phyloP scores from a whole-genome alignment of 2,329 filamentous ascomycete genomes.

The Fusarium keratoplasticum region DNA sequence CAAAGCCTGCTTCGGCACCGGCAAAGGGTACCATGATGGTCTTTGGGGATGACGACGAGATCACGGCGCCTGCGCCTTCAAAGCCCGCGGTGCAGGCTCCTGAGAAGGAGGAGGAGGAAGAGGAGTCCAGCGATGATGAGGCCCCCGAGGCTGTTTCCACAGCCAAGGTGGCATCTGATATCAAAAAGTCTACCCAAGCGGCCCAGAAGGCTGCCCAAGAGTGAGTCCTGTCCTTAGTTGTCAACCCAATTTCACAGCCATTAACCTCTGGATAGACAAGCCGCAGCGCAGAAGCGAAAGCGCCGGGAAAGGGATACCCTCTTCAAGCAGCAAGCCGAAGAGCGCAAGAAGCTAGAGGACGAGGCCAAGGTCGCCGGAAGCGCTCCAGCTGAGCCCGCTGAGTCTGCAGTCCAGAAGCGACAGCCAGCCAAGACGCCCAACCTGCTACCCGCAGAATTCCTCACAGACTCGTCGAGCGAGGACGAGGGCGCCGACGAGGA shows the following conservation, averaged over 20 bases:
- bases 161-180: constrained; percentile 58
- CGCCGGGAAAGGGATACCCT: constrained; percentile 65
- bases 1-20: constrained; percentile 14
- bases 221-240: constrained; percentile 51
- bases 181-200: constrained; percentile 59
- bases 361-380: constrained; percentile 40
- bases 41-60: constrained; percentile 50
- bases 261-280: constrained; percentile 55
- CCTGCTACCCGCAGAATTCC: constrained; percentile 64
- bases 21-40: constrained; percentile 47
- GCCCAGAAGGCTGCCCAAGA: constrained; percentile 63
- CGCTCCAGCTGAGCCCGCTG: neutral
- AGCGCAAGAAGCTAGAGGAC: constrained; percentile 55
- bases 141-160: constrained; percentile 71
- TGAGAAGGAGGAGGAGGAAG: constrained; percentile 51
- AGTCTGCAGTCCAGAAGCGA: constrained; percentile 28
- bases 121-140: constrained; percentile 61
- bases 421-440: constrained; percentile 55
- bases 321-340: constrained; percentile 66
- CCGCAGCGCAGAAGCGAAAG: constrained; percentile 64
- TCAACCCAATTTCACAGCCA: neutral
- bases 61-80: constrained; percentile 6
- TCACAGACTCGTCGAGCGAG: constrained; percentile 64
- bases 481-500: constrained; percentile 49
- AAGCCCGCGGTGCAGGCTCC: constrained; percentile 29